phyloP scores from a whole-genome alignment of 129 eudicot species.

The Mikania micrantha region DNA sequence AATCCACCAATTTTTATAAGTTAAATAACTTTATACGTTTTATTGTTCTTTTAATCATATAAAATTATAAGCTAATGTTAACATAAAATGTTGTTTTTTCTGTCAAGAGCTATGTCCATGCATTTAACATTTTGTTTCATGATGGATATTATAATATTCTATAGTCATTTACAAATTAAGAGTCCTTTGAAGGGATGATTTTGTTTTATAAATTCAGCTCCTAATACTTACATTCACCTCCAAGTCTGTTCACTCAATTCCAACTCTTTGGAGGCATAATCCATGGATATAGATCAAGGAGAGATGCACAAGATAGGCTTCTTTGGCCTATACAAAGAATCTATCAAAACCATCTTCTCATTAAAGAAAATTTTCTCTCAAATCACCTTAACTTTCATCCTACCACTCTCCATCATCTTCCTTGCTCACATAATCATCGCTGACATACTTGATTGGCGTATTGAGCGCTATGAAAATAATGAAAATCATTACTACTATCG shows the following conservation, averaged over 20 bases:
- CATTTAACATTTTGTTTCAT: slow-evolving; percentile 11
- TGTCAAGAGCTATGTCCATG: slow-evolving; percentile 4
- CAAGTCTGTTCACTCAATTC: not conserved
- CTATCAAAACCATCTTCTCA: slow-evolving; percentile 21
- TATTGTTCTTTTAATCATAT: too few relatives aligned
- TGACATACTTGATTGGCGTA: not conserved
- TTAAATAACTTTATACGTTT: too few relatives aligned
- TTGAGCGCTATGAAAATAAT: not conserved
- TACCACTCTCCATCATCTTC: slow-evolving; percentile 33
- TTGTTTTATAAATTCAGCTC: slow-evolving; percentile 19
- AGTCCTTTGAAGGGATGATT: not conserved
- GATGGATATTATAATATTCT: not conserved
- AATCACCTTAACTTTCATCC: slow-evolving; percentile 33
- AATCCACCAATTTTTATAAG: too few relatives aligned
- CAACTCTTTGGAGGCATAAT: not conserved
- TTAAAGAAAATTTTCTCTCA: slow-evolving; percentile 34
- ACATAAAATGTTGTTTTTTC: slow-evolving; percentile 10
- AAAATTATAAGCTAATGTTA: not conserved
- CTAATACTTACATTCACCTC: not conserved
- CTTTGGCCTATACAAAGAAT: slow-evolving; percentile 37
- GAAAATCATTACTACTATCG: not conserved
- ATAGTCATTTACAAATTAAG: slow-evolving; percentile 8
- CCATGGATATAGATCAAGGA: slow-evolving; percentile 34
- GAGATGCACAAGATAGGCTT: slow-evolving; percentile 36
- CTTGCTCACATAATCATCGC: slow-evolving; percentile 23